Percentiles rank a stretch among this genome's conserved stretches.
Evolutionary conservation across 345 rosid genomes (phyloP).

Genomic region (Syzygium aromaticum): DNA sequence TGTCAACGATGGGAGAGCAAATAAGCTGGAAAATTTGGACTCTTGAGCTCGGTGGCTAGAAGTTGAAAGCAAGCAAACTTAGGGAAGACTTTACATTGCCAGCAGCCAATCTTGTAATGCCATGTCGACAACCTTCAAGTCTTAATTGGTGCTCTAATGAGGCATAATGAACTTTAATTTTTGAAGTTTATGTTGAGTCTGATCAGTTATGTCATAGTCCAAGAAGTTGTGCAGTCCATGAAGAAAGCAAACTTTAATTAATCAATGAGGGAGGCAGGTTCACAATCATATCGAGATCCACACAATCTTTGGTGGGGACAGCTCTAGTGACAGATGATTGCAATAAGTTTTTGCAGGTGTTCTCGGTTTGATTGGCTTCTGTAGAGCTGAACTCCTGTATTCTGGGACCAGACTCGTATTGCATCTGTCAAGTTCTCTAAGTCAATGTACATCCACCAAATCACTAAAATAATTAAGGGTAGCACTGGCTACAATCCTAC

Average conservation of each 20-base stretch:
- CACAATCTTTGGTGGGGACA: conserved; percentile 5
- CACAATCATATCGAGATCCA: background rate
- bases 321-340: background rate
- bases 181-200: background rate
- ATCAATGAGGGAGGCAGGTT: background rate
- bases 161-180: background rate
- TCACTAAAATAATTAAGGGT: background rate
- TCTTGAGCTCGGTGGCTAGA: background rate
- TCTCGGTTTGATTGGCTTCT: background rate
- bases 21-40: background rate
- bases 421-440: background rate
- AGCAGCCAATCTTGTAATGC: background rate
- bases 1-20: background rate
- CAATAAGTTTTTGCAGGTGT: background rate
- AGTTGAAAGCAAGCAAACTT: background rate
- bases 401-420: background rate
- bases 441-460: background rate
- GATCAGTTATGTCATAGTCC: background rate
- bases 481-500: background rate
- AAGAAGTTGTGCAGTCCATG: background rate
- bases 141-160: background rate
- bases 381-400: background rate
- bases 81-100: background rate
- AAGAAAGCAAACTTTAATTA: background rate
- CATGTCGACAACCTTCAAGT: background rate